phyloP scores from a whole-genome alignment of 2,329 filamentous ascomycete species.

The Fusarium chuoi region DNA sequence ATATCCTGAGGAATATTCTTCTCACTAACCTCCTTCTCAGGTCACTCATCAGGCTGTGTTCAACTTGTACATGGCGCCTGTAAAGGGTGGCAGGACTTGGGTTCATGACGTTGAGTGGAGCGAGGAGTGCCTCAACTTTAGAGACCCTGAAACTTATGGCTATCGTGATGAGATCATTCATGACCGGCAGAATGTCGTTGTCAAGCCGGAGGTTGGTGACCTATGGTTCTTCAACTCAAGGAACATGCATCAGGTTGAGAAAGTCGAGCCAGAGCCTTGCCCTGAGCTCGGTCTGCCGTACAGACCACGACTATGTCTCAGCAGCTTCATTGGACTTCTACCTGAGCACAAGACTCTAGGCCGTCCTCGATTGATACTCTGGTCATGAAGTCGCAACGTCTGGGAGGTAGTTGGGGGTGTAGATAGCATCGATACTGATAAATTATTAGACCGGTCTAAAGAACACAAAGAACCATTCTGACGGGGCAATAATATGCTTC shows the following conservation, averaged over 20 bases:
- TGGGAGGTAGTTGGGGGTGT: too few species aligned
- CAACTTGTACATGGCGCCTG: not conserved
- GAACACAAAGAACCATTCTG: not conserved
- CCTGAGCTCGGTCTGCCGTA: not conserved
- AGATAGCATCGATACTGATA: not conserved
- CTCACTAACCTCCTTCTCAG: not conserved
- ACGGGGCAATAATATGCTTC: too few species aligned
- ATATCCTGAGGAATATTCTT: accelerated
- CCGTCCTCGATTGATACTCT: not conserved
- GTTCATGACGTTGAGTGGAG: not conserved
- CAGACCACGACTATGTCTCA: not conserved
- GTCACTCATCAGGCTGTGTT: not conserved
- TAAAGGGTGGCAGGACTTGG: not conserved
- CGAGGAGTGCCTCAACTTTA: not conserved
- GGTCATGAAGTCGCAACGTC: not conserved
- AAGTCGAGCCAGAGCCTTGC: not conserved
- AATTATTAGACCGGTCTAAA: too few species aligned
- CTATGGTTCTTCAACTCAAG: slow-evolving; percentile 4
- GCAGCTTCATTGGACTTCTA: not conserved
- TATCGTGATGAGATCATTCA: not conserved
- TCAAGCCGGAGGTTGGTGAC: not conserved
- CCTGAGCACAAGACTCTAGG: not conserved
- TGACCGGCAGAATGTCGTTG: not conserved
- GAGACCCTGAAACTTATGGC: not conserved
- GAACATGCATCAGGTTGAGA: not conserved